Conservation (phyloP, 164 flowering plant species). For the Warburgia ugandensis region DNA sequence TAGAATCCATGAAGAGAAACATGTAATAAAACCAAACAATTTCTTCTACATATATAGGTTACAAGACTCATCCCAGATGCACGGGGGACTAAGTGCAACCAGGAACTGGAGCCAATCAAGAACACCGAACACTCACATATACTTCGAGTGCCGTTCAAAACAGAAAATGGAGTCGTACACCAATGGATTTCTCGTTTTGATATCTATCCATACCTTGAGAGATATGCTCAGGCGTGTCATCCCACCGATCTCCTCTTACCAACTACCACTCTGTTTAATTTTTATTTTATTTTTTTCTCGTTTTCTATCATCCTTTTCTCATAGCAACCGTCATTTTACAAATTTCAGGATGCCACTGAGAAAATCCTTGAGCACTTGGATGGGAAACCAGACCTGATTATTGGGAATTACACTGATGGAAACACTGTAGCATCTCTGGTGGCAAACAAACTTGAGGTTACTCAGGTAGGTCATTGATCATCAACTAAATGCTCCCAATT, state of each 20-base stretch:
- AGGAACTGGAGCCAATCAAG: constrained; percentile 60
- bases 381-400: constrained; percentile 82
- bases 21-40: too few species aligned
- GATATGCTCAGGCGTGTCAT: constrained; percentile 46
- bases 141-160: constrained; percentile 77
- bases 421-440: constrained; percentile 82
- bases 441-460: constrained; percentile 75
- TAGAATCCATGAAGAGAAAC: too few species aligned
- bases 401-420: constrained; percentile 92
- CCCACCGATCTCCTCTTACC: not conserved
- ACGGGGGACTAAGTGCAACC: constrained; percentile 77
- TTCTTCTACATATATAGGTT: constrained; percentile 42
- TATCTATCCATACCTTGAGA: constrained; percentile 87
- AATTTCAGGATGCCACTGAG: constrained; percentile 58
- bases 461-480: constrained; percentile 44
- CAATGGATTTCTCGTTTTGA: constrained; percentile 97
- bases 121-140: constrained; percentile 71
- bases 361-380: constrained; percentile 67
- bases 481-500: not conserved
- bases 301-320: not conserved
- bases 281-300: not conserved
- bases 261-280: too few species aligned
- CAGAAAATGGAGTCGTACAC: constrained; percentile 52
- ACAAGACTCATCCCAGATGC: constrained; percentile 94
- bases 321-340: not conserved